Conservation (phyloP, 306 rosid genomes). For the Vigna trinervia region DNA sequence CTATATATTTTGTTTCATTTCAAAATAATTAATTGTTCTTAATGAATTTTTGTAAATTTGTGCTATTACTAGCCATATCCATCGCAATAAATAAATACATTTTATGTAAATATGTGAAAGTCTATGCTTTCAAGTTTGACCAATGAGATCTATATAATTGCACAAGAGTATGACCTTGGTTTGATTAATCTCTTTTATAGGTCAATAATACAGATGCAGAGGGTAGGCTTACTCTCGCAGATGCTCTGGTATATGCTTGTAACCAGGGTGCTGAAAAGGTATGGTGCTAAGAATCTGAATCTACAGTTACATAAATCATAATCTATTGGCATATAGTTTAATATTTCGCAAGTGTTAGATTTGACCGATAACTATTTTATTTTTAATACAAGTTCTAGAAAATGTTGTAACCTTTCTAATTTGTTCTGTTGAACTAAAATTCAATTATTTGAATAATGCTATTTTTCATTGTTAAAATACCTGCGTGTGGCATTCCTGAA, state of each 20-base stretch:
- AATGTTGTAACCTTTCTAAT: conserved; percentile 9
- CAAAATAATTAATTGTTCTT: not conserved
- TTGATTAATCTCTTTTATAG: conserved; percentile 55
- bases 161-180: conserved; percentile 17
- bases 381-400: not conserved
- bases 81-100: not conserved
- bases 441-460: conserved; percentile 16
- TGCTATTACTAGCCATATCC: conserved; percentile 3
- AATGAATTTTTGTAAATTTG: conserved; percentile 1
- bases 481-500: not conserved
- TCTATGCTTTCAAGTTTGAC: conserved; percentile 8
- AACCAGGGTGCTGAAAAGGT: conserved; percentile 95
- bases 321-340: conserved; percentile 21
- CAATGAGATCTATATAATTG: conserved; percentile 11
- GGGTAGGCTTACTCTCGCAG: conserved; percentile 94
- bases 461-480: conserved; percentile 14
- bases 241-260: conserved; percentile 89
- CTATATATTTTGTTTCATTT: not conserved
- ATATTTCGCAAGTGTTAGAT: conserved; percentile 9
- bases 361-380: not conserved
- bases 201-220: conserved; percentile 97
- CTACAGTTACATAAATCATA: not conserved
- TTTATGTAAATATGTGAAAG: not conserved
- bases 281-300: conserved; percentile 20
- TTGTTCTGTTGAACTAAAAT: conserved; percentile 20